Base-by-base conservation (phyloP, 352 stramenopile species). In the Globisporangium recalcitrans region DNA sequence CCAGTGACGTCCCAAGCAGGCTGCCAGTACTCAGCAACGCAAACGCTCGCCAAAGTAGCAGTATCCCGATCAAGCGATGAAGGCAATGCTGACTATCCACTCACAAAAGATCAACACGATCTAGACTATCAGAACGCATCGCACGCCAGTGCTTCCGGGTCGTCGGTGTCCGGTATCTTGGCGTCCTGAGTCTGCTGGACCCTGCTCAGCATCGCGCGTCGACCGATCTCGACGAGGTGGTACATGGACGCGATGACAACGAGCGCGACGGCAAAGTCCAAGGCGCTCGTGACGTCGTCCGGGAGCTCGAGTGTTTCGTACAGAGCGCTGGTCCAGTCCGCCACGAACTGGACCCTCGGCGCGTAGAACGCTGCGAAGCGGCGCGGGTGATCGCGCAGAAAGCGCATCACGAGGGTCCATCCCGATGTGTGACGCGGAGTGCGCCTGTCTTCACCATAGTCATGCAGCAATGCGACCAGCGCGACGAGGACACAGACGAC, bases 341-440 rank as follows among this genome's bases (percentile, higher is more conserved):
- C 4, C 0, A 60, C 7, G 0, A 42, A 34, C 22, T 38, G n/a
- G 1, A 56, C 16, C 38, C 61, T 72, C 8, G 65, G 62, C 7
- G 51, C 36, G 27, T 72, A 72, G 51, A 69, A 72, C 2, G 56
- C 21, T 9, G 42, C 26, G 26, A 72, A 72, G 56, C 62, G 65
- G 19, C 26, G 32, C 21, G 65, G 62, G 34, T 72, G 69, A 14
- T 64, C 38, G 36, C 19, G 27, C 13, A 63, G 24, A 10, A 69
- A 55, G n/a, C 9, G 36, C 22, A 31, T 9, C 11, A 52, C 1
- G 27, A 21, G 56, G 11, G 21, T 47, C 38, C 38, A 46, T 31
- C 14, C 46, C 5, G 46, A 27, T 31, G 9, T 2, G 26, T 31
- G 46, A 21, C 14, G 31, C 24, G 31, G 4, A 2, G 26, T 21